Evolutionary conservation across 176 grass and related monocot species (phyloP), one percentile per base, ranked within the genome.

Genomic region (Aegilops umbellulata): DNA sequence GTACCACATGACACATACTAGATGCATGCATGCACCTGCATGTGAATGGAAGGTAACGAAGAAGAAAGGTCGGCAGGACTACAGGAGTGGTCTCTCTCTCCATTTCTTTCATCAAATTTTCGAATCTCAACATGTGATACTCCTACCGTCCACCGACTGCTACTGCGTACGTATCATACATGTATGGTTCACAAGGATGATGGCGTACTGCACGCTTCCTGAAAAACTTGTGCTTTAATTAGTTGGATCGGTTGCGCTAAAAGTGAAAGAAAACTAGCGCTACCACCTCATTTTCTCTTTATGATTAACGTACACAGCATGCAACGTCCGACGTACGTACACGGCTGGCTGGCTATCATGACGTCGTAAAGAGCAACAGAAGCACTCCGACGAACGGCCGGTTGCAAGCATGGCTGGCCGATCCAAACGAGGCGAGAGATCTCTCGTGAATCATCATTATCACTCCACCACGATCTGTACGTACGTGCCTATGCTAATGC

Each of bases 291-390:
- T 9, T 2, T 64, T 31, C 34, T 16, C 8, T 65, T 32, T 68
- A 68, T 67, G 83, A 51, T 77, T 61, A 32, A 67, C 46, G 73
- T 65, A 55, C 73, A 27, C 26, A 55, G 42, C 73, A 76, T 76
- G 73, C 60, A 77, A 66, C 27, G 26, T 24, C 31, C 20, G 19
- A 34, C 30, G 53, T 58, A 58, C 17, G 16, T 53, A 53, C 49
- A 53, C 49, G 49, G 49, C 49, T 19, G 49, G 49, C 11, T 46
- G 42, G 42, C 42, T 64, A 80, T 80, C 23, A 73, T 83, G 80
- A 57, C 70, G 74, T 78, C 16, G 57, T 58, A 46, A 60, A 84
- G 32, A 58, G 22, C 49, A 76, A 68, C 17, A 76, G 11, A 65
- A 76, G 24, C 69, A 53, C 79, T 67, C 70, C 63, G 29, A 31